Conservation (phyloP, 331 rosid genomes). For the Malus hybrid region DNA sequence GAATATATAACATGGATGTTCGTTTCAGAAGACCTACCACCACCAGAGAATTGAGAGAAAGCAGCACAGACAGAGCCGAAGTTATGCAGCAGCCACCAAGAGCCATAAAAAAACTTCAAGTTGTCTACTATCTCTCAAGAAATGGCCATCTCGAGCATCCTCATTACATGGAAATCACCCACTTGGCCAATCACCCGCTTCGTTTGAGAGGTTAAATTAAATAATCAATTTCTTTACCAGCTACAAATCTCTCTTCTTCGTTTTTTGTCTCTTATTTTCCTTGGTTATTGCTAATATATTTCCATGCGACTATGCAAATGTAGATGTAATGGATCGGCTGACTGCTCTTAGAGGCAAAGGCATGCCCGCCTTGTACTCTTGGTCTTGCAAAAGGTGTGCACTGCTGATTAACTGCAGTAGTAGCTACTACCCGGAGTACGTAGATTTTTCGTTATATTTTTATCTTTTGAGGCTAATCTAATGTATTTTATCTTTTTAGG, state of each 20-base stretch:
- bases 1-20: conserved; percentile 35
- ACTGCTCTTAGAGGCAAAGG: conserved; percentile 68
- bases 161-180: conserved; percentile 72
- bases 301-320: not conserved
- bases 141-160: conserved; percentile 85
- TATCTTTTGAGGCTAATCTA: not conserved
- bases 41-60: conserved; percentile 19
- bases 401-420: not conserved
- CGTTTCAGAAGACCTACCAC: conserved; percentile 28
- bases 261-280: not conserved
- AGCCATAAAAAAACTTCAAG: conserved; percentile 52
- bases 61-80: conserved; percentile 48
- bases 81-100: conserved; percentile 24
- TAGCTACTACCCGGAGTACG: too few species aligned
- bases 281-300: not conserved
- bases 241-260: not conserved
- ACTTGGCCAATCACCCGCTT: conserved; percentile 58
- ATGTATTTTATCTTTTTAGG: conserved; percentile 20
- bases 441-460: not conserved
- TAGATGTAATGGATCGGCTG: conserved; percentile 72
- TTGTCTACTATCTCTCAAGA: conserved; percentile 75
- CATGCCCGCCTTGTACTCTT: conserved; percentile 76
- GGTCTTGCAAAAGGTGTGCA: conserved; percentile 86
- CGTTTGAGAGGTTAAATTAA: conserved; percentile 46
- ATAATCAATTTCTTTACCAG: too few species aligned